Percentiles rank a stretch among this genome's conserved stretches.
These are phyloP conservation scores for Lachnellula hyalina DNA, from an alignment of 2,329 filamentous ascomycete species.

Conservation along the genomic window DNA sequence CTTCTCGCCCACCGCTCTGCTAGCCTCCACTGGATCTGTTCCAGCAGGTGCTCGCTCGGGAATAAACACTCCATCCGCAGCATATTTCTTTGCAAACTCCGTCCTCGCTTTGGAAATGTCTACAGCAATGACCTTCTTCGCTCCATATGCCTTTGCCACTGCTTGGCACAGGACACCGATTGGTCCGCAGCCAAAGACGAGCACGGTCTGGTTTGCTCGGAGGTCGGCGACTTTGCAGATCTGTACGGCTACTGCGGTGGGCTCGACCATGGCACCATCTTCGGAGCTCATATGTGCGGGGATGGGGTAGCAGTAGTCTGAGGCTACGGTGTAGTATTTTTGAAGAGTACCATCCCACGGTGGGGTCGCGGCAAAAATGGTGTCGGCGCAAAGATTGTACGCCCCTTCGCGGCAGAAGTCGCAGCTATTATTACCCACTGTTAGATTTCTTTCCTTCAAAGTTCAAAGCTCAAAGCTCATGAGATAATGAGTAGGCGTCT, in stretches of 20 bases:
- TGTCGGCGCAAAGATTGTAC: slow-evolving; percentile 38
- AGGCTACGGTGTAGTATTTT: slow-evolving; percentile 34
- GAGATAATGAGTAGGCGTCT: background rate
- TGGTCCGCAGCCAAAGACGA: slow-evolving; percentile 45
- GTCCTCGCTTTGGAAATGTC: slow-evolving; percentile 39
- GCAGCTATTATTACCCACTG: slow-evolving; percentile 31
- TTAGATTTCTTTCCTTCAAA: background rate
- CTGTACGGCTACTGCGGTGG: slow-evolving; percentile 42
- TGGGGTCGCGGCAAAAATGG: slow-evolving; percentile 38
- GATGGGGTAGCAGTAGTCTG: slow-evolving; percentile 36
- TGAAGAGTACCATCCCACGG: slow-evolving; percentile 35
- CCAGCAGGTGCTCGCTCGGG: slow-evolving; percentile 29
- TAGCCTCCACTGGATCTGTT: slow-evolving; percentile 34
- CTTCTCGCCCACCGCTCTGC: slow-evolving; percentile 34
- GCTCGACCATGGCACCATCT: slow-evolving; percentile 39
- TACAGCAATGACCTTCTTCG: slow-evolving; percentile 40
- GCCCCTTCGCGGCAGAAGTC: slow-evolving; percentile 33
- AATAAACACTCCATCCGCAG: slow-evolving; percentile 40
- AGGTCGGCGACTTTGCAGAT: slow-evolving; percentile 38
- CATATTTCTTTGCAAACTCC: slow-evolving; percentile 40
- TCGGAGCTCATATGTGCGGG: slow-evolving; percentile 28
- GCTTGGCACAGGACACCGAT: slow-evolving; percentile 43
- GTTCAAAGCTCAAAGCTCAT: background rate
- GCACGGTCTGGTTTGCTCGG: slow-evolving; percentile 37
- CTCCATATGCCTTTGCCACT: slow-evolving; percentile 41